Base-by-base conservation (phyloP, 345 rosid species). In the Syzygium grande region DNA sequence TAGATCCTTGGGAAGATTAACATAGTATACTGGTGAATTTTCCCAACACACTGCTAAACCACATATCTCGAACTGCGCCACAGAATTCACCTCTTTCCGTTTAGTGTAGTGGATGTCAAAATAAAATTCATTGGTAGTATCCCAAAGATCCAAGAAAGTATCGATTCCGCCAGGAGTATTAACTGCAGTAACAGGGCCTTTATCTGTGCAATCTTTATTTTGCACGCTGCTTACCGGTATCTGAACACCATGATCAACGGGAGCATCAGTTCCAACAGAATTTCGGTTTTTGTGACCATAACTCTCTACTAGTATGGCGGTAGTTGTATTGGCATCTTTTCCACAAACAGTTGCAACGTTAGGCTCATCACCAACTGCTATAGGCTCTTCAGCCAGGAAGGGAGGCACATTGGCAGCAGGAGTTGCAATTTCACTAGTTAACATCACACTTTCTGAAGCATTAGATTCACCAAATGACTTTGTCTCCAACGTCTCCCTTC, bases 21-120 rank as follows among this genome's bases (percentile, higher is more conserved):
- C 88, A 89, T 95, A 96, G 92, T 96, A 96, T 51, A 97, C 96
- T 53, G 95, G 96, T 73, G 99, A 96, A 89, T 90, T 91, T 86
- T 92, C 94, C 99, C 98, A 97, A 91, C 99, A 97, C 88, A 97
- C 90, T 21, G 99, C 98, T 84, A 97, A 92, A 87, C 99, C 99
- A 89, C 94, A 95, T 89, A 96, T 89, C 91, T 97, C 99, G 89
- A 93, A 97, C 21, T 91, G 91, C 85, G 86, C 91, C 89, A 85
- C 84, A 56, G 93, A 89, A 84, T 93, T 94, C 84, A 90, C 78
- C 90, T 90, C 93, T 86, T 94, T 90, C 87, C 90, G 87, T 90
- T 93, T 95, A 87, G 86, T 93, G 84, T 95, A 97, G 92, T 97
- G 99, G 86, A 97, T 85, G 54, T 97, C 99, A 93, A 97, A 97